phyloP scores from a whole-genome alignment of 2,329 filamentous ascomycete genomes.

The Colletotrichum filicis region DNA sequence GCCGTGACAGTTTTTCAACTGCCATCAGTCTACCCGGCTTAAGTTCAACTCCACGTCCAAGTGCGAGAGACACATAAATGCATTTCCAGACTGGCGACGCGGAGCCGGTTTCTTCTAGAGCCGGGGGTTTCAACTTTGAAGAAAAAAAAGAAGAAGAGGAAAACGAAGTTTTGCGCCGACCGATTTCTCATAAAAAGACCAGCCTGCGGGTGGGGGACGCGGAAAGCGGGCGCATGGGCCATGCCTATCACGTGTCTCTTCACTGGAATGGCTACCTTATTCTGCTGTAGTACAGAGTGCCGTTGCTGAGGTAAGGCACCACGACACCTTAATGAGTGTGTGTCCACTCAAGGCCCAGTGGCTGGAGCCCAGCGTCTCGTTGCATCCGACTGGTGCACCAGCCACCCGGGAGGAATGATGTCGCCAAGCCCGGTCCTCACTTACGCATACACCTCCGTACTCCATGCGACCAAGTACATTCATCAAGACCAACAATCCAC shows the following conservation, averaged over 20 bases:
- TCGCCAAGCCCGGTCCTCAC: conserved; percentile 29
- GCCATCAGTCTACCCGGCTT: conserved; percentile 65
- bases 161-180: conserved; percentile 33
- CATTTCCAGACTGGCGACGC: conserved; percentile 46
- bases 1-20: conserved; percentile 51
- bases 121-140: conserved; percentile 68
- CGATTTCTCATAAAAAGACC: conserved; percentile 22
- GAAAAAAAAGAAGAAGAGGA: conserved; percentile 47
- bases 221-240: conserved; percentile 13
- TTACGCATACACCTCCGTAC: conserved; percentile 16
- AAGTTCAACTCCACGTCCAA: conserved; percentile 66
- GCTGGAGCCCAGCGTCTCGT: background rate
- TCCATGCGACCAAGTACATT: conserved; percentile 20
- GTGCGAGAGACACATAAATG: conserved; percentile 42
- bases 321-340: background rate
- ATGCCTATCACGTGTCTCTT: background rate
- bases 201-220: background rate
- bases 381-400: conserved; percentile 23
- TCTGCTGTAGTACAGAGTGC: no score
- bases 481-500: conserved; percentile 7
- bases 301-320: background rate
- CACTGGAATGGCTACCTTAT: no score
- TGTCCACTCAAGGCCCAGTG: background rate
- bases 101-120: conserved; percentile 64
- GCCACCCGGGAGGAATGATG: conserved; percentile 30